Conservation (phyloP, 108 stramenopile genomes). For the Licmophora abbreviata region DNA sequence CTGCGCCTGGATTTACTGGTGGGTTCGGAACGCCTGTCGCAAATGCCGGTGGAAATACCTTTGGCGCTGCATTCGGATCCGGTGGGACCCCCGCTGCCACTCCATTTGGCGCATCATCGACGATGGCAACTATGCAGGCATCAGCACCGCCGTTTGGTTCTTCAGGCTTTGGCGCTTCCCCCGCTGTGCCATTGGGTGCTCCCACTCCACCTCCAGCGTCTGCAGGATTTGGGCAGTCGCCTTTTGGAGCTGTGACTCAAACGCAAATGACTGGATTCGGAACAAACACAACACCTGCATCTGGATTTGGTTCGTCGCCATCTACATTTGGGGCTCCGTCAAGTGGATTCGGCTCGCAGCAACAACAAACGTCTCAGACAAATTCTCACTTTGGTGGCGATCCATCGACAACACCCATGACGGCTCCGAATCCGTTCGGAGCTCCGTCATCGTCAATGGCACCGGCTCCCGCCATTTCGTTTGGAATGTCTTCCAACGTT, state of each 20-base stretch:
- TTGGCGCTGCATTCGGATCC: not conserved
- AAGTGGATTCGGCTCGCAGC: too few species aligned
- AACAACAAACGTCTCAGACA: conserved; percentile 1
- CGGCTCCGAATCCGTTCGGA: not conserved
- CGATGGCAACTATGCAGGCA: not conserved
- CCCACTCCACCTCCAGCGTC: not conserved
- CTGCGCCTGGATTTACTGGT: not conserved
- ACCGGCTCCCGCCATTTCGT: conserved; percentile 1
- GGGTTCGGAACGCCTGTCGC: not conserved
- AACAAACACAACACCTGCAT: not conserved
- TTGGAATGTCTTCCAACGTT: not conserved
- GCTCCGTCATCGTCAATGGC: too few species aligned
- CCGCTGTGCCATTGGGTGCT: not conserved
- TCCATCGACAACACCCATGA: not conserved
- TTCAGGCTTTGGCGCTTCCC: not conserved
- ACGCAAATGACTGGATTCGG: conserved; percentile 1
- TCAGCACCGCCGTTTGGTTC: conserved; percentile 1
- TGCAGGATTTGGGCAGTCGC: not conserved
- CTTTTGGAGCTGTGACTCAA: not conserved
- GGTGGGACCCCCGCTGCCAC: not conserved
- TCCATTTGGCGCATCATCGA: conserved; percentile 2
- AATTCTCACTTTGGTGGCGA: conserved; percentile 5
- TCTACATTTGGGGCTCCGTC: too few species aligned
- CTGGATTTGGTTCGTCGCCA: not conserved
- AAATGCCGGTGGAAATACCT: not conserved